These are phyloP conservation scores for Epichloe gansuensis DNA, from an alignment of 2,329 filamentous ascomycete species.

Conservation along the genomic window DNA sequence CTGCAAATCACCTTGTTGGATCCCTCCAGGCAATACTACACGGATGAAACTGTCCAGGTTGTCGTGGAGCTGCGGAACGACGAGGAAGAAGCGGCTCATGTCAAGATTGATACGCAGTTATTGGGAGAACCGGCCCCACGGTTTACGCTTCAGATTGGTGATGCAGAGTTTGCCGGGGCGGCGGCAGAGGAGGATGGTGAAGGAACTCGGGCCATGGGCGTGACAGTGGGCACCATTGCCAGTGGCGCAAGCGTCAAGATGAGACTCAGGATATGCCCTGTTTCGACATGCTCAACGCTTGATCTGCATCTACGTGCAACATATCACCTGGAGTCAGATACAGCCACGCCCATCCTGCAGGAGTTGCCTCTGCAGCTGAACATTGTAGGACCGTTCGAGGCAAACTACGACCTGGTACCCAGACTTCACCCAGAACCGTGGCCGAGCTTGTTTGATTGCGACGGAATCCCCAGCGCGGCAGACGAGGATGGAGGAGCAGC, in stretches of 20 bases:
- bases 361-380: slow-evolving; percentile 55
- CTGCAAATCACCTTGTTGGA: slow-evolving; percentile 60
- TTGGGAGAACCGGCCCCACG: slow-evolving; percentile 43
- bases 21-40: slow-evolving; percentile 64
- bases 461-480: slow-evolving; percentile 28
- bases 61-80: slow-evolving; percentile 63
- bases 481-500: slow-evolving; percentile 14
- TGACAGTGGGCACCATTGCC: slow-evolving; percentile 35
- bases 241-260: slow-evolving; percentile 31
- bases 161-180: slow-evolving; percentile 18
- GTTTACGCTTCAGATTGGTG: slow-evolving; percentile 29
- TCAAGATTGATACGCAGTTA: slow-evolving; percentile 57
- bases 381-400: slow-evolving; percentile 77
- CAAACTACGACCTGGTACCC: slow-evolving; percentile 78
- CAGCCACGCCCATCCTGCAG: slow-evolving; percentile 70
- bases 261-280: slow-evolving; percentile 38
- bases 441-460: slow-evolving; percentile 73
- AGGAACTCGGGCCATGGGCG: slow-evolving; percentile 30
- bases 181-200: slow-evolving; percentile 22
- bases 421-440: slow-evolving; percentile 66
- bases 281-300: slow-evolving; percentile 40
- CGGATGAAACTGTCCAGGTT: slow-evolving; percentile 63
- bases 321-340: slow-evolving; percentile 71
- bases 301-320: slow-evolving; percentile 60
- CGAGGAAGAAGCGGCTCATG: slow-evolving; percentile 67